These are phyloP conservation scores for Ceriops decandra DNA, from an alignment of 345 rosid species.

Conservation along the genomic window DNA sequence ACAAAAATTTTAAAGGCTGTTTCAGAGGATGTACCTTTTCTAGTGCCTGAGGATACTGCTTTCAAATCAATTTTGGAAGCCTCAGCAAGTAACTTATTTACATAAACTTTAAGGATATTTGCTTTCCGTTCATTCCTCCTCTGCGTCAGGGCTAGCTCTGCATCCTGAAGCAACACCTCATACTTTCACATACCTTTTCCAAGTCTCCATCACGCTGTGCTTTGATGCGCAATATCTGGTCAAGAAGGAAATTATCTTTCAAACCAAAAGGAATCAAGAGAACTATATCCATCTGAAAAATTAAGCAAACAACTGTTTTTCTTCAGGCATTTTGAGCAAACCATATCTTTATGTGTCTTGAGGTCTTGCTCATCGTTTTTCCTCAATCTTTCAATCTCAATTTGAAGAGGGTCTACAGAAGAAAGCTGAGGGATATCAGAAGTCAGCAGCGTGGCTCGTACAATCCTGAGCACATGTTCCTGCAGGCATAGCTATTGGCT, in stretches of 20 bases:
- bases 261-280: background rate
- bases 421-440: conserved; percentile 14
- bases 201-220: conserved; percentile 15
- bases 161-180: conserved; percentile 15
- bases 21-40: too few species aligned
- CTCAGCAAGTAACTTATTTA: conserved; percentile 17
- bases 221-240: conserved; percentile 20
- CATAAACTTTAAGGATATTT: conserved; percentile 2
- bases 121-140: conserved; percentile 3
- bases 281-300: background rate
- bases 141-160: conserved; percentile 9
- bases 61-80: background rate
- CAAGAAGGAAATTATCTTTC: background rate
- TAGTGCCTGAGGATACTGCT: too few species aligned
- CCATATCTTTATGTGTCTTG: conserved; percentile 18
- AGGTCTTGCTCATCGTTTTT: conserved; percentile 9
- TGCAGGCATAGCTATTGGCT: conserved; percentile 1
- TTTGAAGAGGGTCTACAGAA: conserved; percentile 13
- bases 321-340: conserved; percentile 9
- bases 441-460: conserved; percentile 6
- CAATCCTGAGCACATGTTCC: conserved; percentile 7
- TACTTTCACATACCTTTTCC: conserved; percentile 20
- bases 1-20: too few species aligned
- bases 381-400: conserved; percentile 15
- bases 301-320: background rate